phyloP scores from a whole-genome alignment of 805 yeast genomes.

The Lipomyces lipofer region DNA sequence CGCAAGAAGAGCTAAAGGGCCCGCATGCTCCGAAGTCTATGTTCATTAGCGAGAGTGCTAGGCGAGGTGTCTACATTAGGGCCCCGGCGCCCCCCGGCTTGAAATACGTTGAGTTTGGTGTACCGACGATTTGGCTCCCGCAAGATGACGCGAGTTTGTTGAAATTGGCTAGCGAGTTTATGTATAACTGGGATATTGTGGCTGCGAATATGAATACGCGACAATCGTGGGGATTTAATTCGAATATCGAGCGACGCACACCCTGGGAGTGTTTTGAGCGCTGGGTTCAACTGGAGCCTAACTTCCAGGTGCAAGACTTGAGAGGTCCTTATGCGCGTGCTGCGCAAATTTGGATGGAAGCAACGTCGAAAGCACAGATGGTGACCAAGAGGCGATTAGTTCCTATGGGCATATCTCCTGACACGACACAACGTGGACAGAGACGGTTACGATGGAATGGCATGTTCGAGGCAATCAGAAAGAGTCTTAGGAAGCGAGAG shows the following conservation, averaged over 20 bases:
- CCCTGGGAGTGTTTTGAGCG: conserved; percentile 99
- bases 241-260: conserved; percentile 91
- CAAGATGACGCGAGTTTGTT: conserved; percentile 83
- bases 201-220: conserved; percentile 73
- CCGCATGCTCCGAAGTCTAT: conserved; percentile 3
- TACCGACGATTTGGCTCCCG: conserved; percentile 96
- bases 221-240: conserved; percentile 55
- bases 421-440: conserved; percentile 86
- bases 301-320: conserved; percentile 82
- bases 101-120: conserved; percentile 74
- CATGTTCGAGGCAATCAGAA: conserved; percentile 93
- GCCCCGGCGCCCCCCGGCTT: conserved; percentile 93
- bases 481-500: conserved; percentile 86
- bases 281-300: conserved; percentile 87
- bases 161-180: conserved; percentile 77
- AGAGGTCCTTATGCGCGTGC: conserved; percentile 73
- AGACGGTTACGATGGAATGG: conserved; percentile 91
- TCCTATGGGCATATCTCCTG: conserved; percentile 91
- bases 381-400: conserved; percentile 85
- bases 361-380: conserved; percentile 84
- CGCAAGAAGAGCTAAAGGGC: background rate
- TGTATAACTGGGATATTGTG: conserved; percentile 91
- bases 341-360: conserved; percentile 90
- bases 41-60: conserved; percentile 25
- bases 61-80: conserved; percentile 45